Percentiles rank a stretch among this genome's conserved stretches.
These are phyloP conservation scores for Aspergillus eucalypticola DNA, from an alignment of 2,329 filamentous ascomycete species.

Conservation along the genomic window DNA sequence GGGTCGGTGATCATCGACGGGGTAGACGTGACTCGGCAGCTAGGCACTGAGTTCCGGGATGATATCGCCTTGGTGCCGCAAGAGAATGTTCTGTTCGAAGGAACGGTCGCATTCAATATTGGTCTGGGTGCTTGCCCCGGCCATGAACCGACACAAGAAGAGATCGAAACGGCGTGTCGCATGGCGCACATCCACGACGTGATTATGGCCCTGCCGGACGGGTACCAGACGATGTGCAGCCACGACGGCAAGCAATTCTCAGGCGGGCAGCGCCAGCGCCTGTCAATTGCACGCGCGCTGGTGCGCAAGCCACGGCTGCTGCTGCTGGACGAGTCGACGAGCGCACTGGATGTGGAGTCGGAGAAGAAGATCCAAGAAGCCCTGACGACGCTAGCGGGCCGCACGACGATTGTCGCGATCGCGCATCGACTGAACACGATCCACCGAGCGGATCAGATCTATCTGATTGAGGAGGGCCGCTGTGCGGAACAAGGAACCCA, in stretches of 20 bases:
- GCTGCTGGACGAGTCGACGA: conserved; percentile 62
- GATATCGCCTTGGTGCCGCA: conserved; percentile 51
- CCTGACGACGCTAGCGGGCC: conserved; percentile 33
- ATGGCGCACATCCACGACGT: conserved; percentile 71
- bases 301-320: conserved; percentile 56
- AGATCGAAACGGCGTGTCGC: conserved; percentile 67
- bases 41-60: conserved; percentile 44
- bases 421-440: conserved; percentile 46
- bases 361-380: conserved; percentile 51
- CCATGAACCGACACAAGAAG: conserved; percentile 56
- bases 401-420: conserved; percentile 44
- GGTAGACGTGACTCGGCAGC: conserved; percentile 45
- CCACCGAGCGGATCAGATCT: conserved; percentile 74
- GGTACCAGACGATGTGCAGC: conserved; percentile 64
- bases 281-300: conserved; percentile 60
- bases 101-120: conserved; percentile 51
- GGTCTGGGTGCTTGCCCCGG: conserved; percentile 52
- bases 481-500: conserved; percentile 53
- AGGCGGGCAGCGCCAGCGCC: conserved; percentile 59
- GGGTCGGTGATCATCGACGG: conserved; percentile 57
- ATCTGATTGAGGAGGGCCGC: conserved; percentile 54
- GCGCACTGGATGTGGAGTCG: conserved; percentile 57
- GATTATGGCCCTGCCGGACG: conserved; percentile 62
- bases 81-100: conserved; percentile 51
- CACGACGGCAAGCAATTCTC: conserved; percentile 57